Base-by-base conservation (phyloP, 345 rosid species). In the Cardamine chenopodiifolia region DNA sequence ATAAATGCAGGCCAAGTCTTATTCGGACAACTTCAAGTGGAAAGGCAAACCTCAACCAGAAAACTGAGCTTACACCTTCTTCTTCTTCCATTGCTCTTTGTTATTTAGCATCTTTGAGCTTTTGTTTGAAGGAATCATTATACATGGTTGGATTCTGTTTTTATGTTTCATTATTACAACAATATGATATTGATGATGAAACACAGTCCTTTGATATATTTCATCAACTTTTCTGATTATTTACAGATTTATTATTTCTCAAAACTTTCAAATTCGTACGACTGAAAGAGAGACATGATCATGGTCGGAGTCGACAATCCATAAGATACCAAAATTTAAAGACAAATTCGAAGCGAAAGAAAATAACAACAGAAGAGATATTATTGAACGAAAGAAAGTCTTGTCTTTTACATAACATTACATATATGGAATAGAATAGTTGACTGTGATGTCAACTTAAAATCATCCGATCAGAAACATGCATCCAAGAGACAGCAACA, bases 1-100 rank as follows among this genome's bases (percentile, higher is more conserved):
- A 12, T 37, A 2, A 52, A 15, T 81, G 45, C 87, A 88, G 97
- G 78, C 78, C 1, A 89, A 91, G 82, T 79, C 94, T 7, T 93
- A 89, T 83, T 89, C 97, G n/a, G 96, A 89, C 75, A 93, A 93
- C 89, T 93, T 91, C 86, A 89, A 89, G 70, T 90, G 94, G 96
- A 93, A 88, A 82, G 94, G 96, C 76, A 82, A 82, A 1, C 85
- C 87, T 35, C 81, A 83, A 70, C 22, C 84, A 25, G 82, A 84
- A 31, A 75, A 66, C 40, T 81, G 78, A 86, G 66, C 49, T 26
- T 44, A 1, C 54, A 25, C 39, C 39, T 48, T 50, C 55, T 57
- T 55, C 29, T 7, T 66, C 63, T 68, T 66, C 32, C 58, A 8
- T 56, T 18, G 60, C 79, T 63, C 34, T 66, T 40, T 60, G 80